These are phyloP conservation scores for Colletotrichum acutatum DNA, from an alignment of 2,329 filamentous ascomycete genomes.

Conservation along the genomic window DNA sequence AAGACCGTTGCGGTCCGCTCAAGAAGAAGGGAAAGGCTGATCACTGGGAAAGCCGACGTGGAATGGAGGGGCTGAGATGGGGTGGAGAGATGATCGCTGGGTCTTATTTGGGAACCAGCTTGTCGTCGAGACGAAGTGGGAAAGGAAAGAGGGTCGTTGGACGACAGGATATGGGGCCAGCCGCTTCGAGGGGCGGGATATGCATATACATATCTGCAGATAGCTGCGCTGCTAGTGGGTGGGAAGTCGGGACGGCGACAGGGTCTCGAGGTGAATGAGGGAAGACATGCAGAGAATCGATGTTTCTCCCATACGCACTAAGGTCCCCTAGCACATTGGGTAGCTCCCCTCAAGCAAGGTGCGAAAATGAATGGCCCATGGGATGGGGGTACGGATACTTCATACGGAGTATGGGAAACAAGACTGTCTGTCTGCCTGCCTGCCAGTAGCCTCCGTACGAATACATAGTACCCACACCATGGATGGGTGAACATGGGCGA, in stretches of 20 bases:
- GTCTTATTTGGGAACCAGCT: slow-evolving; percentile 34
- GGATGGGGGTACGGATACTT: not conserved
- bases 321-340: slow-evolving; percentile 29
- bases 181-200: slow-evolving; percentile 33
- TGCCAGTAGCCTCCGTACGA: too few species aligned
- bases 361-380: slow-evolving; percentile 9
- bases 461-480: slow-evolving; percentile 21
- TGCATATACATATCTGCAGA: slow-evolving; percentile 36
- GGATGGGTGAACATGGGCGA: slow-evolving; percentile 1
- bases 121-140: slow-evolving; percentile 25
- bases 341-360: slow-evolving; percentile 35
- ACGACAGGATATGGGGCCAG: slow-evolving; percentile 26
- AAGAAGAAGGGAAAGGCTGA: slow-evolving; percentile 31
- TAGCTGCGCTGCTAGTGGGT: slow-evolving; percentile 31
- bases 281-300: slow-evolving; percentile 30
- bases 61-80: slow-evolving; percentile 34
- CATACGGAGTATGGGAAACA: not conserved
- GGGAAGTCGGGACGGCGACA: slow-evolving; percentile 26
- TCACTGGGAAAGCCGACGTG: slow-evolving; percentile 22
- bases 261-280: slow-evolving; percentile 21
- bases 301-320: slow-evolving; percentile 34
- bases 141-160: slow-evolving; percentile 26
- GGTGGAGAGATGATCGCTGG: slow-evolving; percentile 34
- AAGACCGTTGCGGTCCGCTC: slow-evolving; percentile 17
- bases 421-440: too few species aligned